phyloP scores from a whole-genome alignment of 2,329 filamentous ascomycete species.

The Aspergillus pseudonomiae region DNA sequence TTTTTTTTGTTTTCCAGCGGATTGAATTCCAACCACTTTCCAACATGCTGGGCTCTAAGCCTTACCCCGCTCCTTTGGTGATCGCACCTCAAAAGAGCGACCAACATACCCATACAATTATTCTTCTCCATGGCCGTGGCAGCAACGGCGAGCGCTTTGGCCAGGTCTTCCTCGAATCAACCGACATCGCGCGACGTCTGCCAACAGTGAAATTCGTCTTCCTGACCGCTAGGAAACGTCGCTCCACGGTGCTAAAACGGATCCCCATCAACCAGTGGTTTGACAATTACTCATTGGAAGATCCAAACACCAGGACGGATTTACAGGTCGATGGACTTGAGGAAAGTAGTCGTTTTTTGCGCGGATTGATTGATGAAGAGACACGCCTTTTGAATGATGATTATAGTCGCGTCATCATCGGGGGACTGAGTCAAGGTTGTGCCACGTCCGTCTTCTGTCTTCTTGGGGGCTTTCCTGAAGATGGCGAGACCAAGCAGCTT shows the following conservation, averaged over 20 bases:
- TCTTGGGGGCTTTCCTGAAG: conserved; percentile 39
- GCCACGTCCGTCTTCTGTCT: conserved; percentile 50
- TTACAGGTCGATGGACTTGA: conserved; percentile 50
- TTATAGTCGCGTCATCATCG: conserved; percentile 50
- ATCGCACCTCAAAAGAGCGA: conserved; percentile 19
- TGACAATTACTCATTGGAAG: conserved; percentile 47
- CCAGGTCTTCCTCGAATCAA: conserved; percentile 32
- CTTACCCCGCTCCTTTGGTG: conserved; percentile 20
- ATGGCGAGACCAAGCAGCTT: conserved; percentile 21
- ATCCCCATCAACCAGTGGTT: conserved; percentile 56
- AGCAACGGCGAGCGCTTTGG: conserved; percentile 40
- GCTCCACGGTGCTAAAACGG: conserved; percentile 48
- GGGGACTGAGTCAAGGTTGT: conserved; percentile 59
- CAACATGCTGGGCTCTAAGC: conserved; percentile 8
- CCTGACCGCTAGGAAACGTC: conserved; percentile 52
- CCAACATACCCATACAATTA: conserved; percentile 40
- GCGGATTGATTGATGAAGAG: conserved; percentile 41
- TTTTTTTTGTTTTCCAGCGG: not conserved
- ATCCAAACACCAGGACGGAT: conserved; percentile 46
- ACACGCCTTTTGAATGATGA: conserved; percentile 21
- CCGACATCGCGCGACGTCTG: conserved; percentile 17
- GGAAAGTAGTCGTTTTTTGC: conserved; percentile 44
- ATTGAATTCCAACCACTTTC: not conserved
- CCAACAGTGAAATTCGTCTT: conserved; percentile 53
- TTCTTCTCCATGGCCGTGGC: conserved; percentile 49